Base-by-base conservation (phyloP, 805 yeast species). In the Starmerella cellae region DNA sequence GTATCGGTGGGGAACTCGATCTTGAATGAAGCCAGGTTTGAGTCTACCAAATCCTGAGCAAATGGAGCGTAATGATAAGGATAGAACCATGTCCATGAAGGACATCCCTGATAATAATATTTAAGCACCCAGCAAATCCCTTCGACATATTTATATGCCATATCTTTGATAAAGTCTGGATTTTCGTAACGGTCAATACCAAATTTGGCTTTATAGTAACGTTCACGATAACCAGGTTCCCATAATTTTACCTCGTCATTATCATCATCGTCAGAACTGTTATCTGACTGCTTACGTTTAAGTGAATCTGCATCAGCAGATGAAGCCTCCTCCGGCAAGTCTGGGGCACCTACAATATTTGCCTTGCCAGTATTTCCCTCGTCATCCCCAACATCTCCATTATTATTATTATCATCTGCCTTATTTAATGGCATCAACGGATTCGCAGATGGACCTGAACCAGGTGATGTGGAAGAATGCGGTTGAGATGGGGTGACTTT, bases 1-100 rank as follows among this genome's bases (percentile, higher is more conserved):
- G 68, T 59, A 16, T 78, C 75, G 2, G 13, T 14, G 4, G 48
- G 49, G 54, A 87, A 85, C 28, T 66, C 59, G 48, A 81, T 88
- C 81, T 62, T 54, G 19, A 73, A 51, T 2, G 48, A 30, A 1
- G 46, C 43, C 20, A 55, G 56, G 10, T 60, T 57, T 33, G 80
- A 56, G 37, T 75, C 73, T 2, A 60, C 66, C 55, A 91, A 82
- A 60, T 91, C 99, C 5, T 79, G 71, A 0, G 96, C 97, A 68
- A 91, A 87, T 19, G 99, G 99, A 0, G 98, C 97, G 64, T 91
- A 93, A 58, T 91, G 97, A 59, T 79, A 88, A 0, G 97, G 98
- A 55, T 79, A 91, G 60, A 75, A 91, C 98, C 98, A 91, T 42
- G 78, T 78, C 99, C 99, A 91, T 0, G 97, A 88, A 0, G 95